phyloP scores from a whole-genome alignment of 2,329 filamentous ascomycete species.

The Fusarium verticillioides region DNA sequence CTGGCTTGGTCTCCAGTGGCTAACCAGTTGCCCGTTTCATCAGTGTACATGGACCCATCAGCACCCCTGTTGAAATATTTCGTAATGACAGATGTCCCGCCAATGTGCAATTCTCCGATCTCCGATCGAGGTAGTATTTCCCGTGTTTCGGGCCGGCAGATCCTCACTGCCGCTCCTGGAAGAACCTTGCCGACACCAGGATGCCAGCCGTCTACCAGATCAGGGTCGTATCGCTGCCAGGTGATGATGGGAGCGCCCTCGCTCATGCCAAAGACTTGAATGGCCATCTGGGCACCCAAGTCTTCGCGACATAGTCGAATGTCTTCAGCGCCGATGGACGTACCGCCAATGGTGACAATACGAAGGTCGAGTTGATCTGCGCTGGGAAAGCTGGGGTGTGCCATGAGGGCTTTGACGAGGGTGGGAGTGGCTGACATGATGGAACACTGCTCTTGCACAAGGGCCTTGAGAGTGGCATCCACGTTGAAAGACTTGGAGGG shows the following conservation, averaged over 20 bases:
- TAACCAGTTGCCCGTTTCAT: conserved; percentile 51
- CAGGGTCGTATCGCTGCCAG: conserved; percentile 50
- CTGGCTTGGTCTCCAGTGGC: conserved; percentile 55
- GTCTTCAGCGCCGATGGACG: conserved; percentile 47
- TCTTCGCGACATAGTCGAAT: conserved; percentile 47
- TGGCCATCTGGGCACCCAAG: conserved; percentile 47
- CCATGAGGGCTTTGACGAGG: conserved; percentile 48
- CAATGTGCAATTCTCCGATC: conserved; percentile 55
- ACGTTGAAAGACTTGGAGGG: conserved; percentile 50
- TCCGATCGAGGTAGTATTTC: conserved; percentile 47
- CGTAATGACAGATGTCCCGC: conserved; percentile 50
- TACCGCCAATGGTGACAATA: conserved; percentile 51
- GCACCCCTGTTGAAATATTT: conserved; percentile 47
- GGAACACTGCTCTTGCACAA: conserved; percentile 49
- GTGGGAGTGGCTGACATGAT: conserved; percentile 56
- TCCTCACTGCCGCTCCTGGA: conserved; percentile 52
- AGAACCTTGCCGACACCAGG: conserved; percentile 56
- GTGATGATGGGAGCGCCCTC: conserved; percentile 56
- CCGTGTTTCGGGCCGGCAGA: conserved; percentile 50
- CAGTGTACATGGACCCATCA: conserved; percentile 50
- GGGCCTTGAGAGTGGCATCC: conserved; percentile 46
- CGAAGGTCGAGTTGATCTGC: conserved; percentile 45
- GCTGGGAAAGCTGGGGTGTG: conserved; percentile 45
- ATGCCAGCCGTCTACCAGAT: conserved; percentile 48
- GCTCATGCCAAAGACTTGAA: conserved; percentile 59